Conservation (phyloP, 495 filamentous ascomycete genomes). For the Letharia columbiana region DNA sequence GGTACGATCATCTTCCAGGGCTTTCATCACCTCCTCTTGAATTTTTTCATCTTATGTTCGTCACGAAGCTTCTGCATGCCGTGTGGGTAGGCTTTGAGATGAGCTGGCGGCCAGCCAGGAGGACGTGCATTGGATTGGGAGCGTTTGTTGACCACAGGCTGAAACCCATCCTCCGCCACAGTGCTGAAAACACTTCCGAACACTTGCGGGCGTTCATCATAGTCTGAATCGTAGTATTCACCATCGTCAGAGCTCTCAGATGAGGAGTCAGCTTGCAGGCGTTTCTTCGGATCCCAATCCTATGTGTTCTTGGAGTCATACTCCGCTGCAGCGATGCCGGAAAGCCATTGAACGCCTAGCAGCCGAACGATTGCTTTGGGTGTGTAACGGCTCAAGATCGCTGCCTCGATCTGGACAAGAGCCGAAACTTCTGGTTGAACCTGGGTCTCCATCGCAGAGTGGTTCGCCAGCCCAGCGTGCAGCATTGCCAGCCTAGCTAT, state of each 20-base stretch:
- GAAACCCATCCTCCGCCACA: not conserved
- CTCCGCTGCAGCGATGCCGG: not conserved
- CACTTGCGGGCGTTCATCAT: not conserved
- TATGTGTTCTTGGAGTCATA: slow-evolving; percentile 1
- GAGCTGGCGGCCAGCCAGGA: not conserved
- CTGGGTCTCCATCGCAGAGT: no score
- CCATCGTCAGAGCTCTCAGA: not conserved
- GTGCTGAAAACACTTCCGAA: not conserved
- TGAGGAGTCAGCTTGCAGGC: not conserved
- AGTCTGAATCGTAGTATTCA: not conserved
- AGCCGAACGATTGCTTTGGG: no score
- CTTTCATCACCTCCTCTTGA: no score
- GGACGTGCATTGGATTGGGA: not conserved
- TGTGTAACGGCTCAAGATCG: no score
- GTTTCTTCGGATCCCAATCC: slow-evolving; percentile 11
- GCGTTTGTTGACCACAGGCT: not conserved
- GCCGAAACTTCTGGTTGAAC: no score
- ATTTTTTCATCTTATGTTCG: no score
- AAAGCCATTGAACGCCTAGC: no score
- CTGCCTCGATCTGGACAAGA: no score
- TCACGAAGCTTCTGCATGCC: not conserved
- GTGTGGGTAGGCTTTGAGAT: not conserved
- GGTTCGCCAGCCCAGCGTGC: no score
- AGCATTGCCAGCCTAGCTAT: not conserved
- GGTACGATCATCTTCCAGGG: no score